Percentiles rank a stretch among this genome's conserved stretches.
Evolutionary conservation across 768 basidiomycete species (phyloP).

Genomic region (Pleurotus eryngii): DNA sequence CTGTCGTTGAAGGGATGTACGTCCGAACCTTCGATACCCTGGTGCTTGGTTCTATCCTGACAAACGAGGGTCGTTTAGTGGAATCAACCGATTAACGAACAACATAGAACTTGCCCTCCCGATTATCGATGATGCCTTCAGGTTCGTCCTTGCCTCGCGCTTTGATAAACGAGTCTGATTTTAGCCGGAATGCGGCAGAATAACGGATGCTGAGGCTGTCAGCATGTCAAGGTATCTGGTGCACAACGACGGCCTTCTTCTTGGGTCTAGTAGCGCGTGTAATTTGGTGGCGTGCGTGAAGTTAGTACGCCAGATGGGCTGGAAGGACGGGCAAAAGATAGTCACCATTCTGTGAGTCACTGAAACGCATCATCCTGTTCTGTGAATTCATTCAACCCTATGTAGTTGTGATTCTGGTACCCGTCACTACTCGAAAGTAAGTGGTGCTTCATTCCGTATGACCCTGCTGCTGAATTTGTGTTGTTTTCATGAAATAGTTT

Average conservation of each 20-base stretch:
- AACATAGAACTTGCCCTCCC: conserved; percentile 86
- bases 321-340: conserved; percentile 65
- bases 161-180: not conserved
- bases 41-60: not conserved
- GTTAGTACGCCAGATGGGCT: conserved; percentile 66
- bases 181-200: conserved; percentile 40
- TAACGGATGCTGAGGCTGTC: conserved; percentile 92
- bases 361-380: no score
- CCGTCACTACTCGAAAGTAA: conserved; percentile 90
- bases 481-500: conserved; percentile 27
- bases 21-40: conserved; percentile 11
- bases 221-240: conserved; percentile 95
- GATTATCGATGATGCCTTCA: conserved; percentile 85
- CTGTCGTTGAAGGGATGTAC: conserved; percentile 90
- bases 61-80: conserved; percentile 40
- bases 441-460: conserved; percentile 12
- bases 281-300: conserved; percentile 92
- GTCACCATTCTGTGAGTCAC: conserved; percentile 80
- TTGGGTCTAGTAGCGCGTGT: conserved; percentile 95
- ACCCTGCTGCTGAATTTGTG: not conserved
- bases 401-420: conserved; percentile 84
- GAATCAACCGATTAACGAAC: conserved; percentile 88
- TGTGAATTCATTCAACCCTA: not conserved
- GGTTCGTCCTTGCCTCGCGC: conserved; percentile 39
- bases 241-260: conserved; percentile 84